Evolutionary conservation across 2,329 filamentous ascomycete genomes (phyloP), one percentile per base, ranked within the genome.

Genomic region (Dactylellina leptospora): DNA sequence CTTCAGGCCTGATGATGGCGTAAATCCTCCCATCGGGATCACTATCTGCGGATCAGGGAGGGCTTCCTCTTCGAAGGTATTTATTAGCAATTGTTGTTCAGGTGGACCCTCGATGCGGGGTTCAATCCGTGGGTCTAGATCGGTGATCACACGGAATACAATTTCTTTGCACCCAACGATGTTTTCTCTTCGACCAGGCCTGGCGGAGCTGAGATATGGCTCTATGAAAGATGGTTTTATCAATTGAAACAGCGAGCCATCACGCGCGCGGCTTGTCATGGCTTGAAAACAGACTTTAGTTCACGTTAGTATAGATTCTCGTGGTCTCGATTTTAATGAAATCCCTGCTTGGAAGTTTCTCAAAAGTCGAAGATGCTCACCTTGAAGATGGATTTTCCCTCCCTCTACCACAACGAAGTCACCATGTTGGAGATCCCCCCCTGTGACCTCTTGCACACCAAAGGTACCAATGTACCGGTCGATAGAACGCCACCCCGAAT

Each of bases 231-330:
- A 70, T 11, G 64, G 55, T 20, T 48, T 70, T n/a, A 50, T 27
- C 6, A 10, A 25, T 10, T 20, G 6, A 3, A 8, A 8, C 9
- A 25, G 20, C 13, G 16, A 2, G 3, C 45, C 62, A 25, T 54
- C 38, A 1, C 8, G 11, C 23, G 28, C n/a, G 11, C 47, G 38
- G 6, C 33, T 6, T 4, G 45, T 9, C 63, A 69, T 69, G 4
- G n/a, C 13, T 23, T 61, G 64, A 36, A 70, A 70, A n/a, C 64
- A 70, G 10, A 61, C 64, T 70, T 5, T 30, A n/a, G 6, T 36
- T 8, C 9, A 51, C 2, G 22, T 55, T 22, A 27, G 16, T n/a
- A 40, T 40, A n/a, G n/a, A n/a, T n/a, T n/a, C n/a, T n/a, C n/a
- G n/a, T n/a, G n/a, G n/a, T n/a, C n/a, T n/a, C n/a, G n/a, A n/a